Base-by-base conservation (phyloP, 495 filamentous ascomycete genomes). In the Pseudomonodictys pantanalensis region DNA sequence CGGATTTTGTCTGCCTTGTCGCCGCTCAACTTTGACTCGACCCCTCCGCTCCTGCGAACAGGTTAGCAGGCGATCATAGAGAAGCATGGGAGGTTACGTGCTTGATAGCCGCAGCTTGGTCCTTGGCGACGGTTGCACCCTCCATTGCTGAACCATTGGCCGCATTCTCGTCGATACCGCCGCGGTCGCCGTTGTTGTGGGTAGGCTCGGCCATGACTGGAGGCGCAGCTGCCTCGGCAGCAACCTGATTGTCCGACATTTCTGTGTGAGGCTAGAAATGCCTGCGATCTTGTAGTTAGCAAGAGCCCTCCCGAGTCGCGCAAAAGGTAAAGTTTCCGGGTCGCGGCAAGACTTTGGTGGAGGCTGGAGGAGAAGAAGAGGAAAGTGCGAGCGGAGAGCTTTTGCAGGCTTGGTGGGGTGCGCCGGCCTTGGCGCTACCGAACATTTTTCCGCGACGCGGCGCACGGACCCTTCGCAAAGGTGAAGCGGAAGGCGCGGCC, bases 1-100 rank as follows among this genome's bases (percentile, higher is more conserved):
- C 89, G 85, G 64, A 96, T 93, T 69, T 86, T 79, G 26, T 79
- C 79, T 2, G 87, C 86, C 68, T 96, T 88, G 49, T 86, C 81
- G 18, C 83, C 85, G 60, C 84, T 82, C 41, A 83, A 75, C 56
- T 82, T 80, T 17, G 74, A 69, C 28, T 79, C 79, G 23, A 85
- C 79, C 66, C 92, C 54, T 4, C 54, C 49, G 47, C 64, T 59
- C 35, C 56, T 61, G 24, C n/a, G n/a, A 56, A 38, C 0, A 48
- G 35, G 52, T 24, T 42, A 53, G 60, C 29, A 56, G 49, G 24
- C n/a, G n/a, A n/a, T 46, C 28, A 18, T 11, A n/a, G 28, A 20
- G 24, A 15, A 5, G 25, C 28, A 12, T 26, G 7, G 4, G 38
- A 11, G 44, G n/a, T 25, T 18, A 30, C 18, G 20, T 17, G 25